Conservation (phyloP, 2,329 filamentous ascomycete species). For the Cercospora citrullina region DNA sequence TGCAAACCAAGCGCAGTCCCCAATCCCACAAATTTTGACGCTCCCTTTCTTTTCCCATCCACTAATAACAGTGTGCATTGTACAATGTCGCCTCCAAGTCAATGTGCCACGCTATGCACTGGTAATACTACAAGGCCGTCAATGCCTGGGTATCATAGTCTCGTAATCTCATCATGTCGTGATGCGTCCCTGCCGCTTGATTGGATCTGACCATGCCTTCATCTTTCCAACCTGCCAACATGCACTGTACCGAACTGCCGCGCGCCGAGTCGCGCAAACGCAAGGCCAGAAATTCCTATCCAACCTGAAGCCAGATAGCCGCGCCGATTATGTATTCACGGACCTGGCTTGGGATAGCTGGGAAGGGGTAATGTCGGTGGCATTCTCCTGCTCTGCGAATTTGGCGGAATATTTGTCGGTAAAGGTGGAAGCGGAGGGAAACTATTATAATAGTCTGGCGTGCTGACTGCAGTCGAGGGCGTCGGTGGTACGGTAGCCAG, state of each 20-base stretch:
- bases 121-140: background rate
- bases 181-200: slow-evolving; percentile 4
- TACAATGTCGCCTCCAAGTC: background rate
- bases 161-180: slow-evolving; percentile 9
- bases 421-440: slow-evolving; percentile 17
- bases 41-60: background rate
- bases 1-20: slow-evolving; percentile 19
- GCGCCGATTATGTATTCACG: background rate
- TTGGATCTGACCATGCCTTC: background rate
- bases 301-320: background rate
- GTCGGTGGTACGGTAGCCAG: slow-evolving; percentile 70
- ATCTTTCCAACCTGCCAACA: background rate
- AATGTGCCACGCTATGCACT: background rate
- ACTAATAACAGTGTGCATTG: background rate
- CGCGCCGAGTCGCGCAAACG: background rate
- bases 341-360: slow-evolving; percentile 16
- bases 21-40: background rate
- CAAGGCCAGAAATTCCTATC: background rate
- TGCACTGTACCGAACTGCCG: background rate
- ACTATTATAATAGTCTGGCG: slow-evolving; percentile 24
- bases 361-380: slow-evolving; percentile 16
- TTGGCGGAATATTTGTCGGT: slow-evolving; percentile 4
- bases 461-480: slow-evolving; percentile 18
- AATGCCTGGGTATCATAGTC: slow-evolving; percentile 4
- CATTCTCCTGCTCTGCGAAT: slow-evolving; percentile 7